These are phyloP conservation scores for Schoenoplectus tabernaemontani DNA, from an alignment of 202 grass and related monocot genomes.

Conservation along the genomic window DNA sequence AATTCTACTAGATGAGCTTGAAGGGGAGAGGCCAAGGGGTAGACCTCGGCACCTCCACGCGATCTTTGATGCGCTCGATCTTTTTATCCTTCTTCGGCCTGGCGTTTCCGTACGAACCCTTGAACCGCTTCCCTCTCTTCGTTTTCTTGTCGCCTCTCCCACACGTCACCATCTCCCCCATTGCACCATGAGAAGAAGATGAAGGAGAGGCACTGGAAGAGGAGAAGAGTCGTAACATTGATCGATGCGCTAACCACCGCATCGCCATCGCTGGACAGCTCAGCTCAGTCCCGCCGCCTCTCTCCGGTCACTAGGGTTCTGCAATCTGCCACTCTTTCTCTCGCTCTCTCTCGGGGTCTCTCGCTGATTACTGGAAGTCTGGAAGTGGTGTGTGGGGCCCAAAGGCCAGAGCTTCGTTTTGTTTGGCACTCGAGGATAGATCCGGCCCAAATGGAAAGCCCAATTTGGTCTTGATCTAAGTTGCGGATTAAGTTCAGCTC, in stretches of 20 bases:
- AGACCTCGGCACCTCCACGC: conserved; percentile 85
- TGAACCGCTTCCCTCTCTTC: conserved; percentile 95
- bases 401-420: background rate
- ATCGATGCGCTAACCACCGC: conserved; percentile 37
- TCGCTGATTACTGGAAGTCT: background rate
- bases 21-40: conserved; percentile 94
- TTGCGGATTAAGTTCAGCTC: background rate
- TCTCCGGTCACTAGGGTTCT: conserved; percentile 20
- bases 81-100: conserved; percentile 79
- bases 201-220: conserved; percentile 18
- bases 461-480: background rate
- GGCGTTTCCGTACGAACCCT: conserved; percentile 84
- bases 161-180: conserved; percentile 47
- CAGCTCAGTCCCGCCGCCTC: conserved; percentile 33
- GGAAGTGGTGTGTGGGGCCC: background rate
- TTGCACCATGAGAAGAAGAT: conserved; percentile 7
- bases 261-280: conserved; percentile 48
- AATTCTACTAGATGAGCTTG: conserved; percentile 59
- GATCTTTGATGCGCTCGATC: conserved; percentile 96
- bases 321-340: background rate
- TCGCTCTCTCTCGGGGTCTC: background rate
- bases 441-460: background rate
- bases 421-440: background rate
- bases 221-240: conserved; percentile 31
- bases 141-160: conserved; percentile 96